A percentile compares a stretch with the other conserved stretches of the same genome.
Evolutionary conservation across 768 basidiomycete species (phyloP).

Genomic region (Termitomyces sp.): DNA sequence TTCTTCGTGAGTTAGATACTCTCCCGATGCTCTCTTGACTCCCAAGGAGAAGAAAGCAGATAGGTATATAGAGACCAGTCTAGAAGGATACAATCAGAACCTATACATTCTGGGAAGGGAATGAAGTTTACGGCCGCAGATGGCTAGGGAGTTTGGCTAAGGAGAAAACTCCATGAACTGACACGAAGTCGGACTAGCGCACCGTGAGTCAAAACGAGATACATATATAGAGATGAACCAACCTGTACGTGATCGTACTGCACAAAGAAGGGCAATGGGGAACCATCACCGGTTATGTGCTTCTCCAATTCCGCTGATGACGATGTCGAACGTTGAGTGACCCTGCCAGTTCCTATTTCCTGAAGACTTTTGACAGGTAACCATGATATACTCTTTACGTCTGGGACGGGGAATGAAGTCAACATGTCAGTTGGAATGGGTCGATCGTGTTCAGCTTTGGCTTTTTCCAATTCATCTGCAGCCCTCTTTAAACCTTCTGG

Average conservation of each 20-base stretch:
- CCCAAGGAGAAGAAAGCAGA: slow-evolving; percentile 88
- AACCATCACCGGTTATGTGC: slow-evolving; percentile 65
- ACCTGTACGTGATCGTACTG: slow-evolving; percentile 94
- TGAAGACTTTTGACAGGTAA: slow-evolving; percentile 68
- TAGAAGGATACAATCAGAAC: slow-evolving; percentile 21
- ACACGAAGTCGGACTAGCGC: slow-evolving; percentile 85
- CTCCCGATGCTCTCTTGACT: slow-evolving; percentile 64
- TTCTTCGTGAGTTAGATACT: slow-evolving; percentile 75
- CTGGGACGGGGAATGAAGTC: slow-evolving; percentile 84
- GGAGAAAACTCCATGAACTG: slow-evolving; percentile 75
- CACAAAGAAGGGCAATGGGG: slow-evolving; percentile 77
- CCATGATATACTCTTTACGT: slow-evolving; percentile 89
- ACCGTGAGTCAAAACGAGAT: slow-evolving; percentile 2
- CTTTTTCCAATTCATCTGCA: slow-evolving; percentile 62
- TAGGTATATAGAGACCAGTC: slow-evolving; percentile 74
- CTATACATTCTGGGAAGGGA: background rate
- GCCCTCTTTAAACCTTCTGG: slow-evolving; percentile 74
- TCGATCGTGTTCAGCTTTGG: slow-evolving; percentile 81
- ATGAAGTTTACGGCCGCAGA: slow-evolving; percentile 62
- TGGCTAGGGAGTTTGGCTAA: slow-evolving; percentile 64
- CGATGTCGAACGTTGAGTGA: slow-evolving; percentile 18
- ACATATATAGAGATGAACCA: background rate
- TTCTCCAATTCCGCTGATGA: slow-evolving; percentile 42
- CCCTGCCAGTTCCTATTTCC: slow-evolving; percentile 51
- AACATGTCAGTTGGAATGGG: slow-evolving; percentile 81